Conservation (phyloP, 2,329 filamentous ascomycete species). For the Simplicillium aogashimaense region DNA sequence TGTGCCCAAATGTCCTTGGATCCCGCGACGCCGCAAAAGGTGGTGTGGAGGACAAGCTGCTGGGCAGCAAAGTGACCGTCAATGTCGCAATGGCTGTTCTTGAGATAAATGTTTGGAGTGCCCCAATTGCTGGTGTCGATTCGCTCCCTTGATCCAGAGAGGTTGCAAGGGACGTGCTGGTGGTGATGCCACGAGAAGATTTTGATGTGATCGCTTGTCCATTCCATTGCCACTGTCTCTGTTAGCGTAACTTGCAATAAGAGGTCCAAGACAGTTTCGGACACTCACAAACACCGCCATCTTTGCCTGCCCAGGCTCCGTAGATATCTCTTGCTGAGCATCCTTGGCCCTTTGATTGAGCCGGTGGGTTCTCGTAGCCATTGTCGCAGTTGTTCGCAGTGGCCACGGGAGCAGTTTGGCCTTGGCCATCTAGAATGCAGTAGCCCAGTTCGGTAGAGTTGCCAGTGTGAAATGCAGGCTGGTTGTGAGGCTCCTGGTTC, state of each 20-base stretch:
- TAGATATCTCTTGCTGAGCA: slow-evolving; percentile 2
- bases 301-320: slow-evolving; percentile 1
- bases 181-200: slow-evolving; percentile 22
- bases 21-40: not conserved
- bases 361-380: not conserved
- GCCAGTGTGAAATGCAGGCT: slow-evolving; percentile 44
- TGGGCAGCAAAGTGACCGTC: slow-evolving; percentile 1
- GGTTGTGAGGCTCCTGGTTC: slow-evolving; percentile 39
- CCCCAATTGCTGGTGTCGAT: slow-evolving; percentile 5
- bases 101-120: slow-evolving; percentile 2
- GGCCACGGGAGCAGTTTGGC: slow-evolving; percentile 13
- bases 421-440: slow-evolving; percentile 15
- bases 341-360: slow-evolving; percentile 1
- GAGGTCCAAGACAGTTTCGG: not conserved
- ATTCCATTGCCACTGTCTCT: slow-evolving; percentile 23
- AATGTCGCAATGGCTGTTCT: not conserved
- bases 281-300: slow-evolving; percentile 5
- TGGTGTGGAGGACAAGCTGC: not conserved
- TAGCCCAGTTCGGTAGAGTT: slow-evolving; percentile 13
- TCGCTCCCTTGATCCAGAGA: slow-evolving; percentile 12
- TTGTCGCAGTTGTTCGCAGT: slow-evolving; percentile 5
- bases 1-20: not conserved
- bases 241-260: not conserved
- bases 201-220: slow-evolving; percentile 23
- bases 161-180: not conserved